phyloP scores from a whole-genome alignment of 2,329 filamentous ascomycete species.

The Xylariaceae sp. region DNA sequence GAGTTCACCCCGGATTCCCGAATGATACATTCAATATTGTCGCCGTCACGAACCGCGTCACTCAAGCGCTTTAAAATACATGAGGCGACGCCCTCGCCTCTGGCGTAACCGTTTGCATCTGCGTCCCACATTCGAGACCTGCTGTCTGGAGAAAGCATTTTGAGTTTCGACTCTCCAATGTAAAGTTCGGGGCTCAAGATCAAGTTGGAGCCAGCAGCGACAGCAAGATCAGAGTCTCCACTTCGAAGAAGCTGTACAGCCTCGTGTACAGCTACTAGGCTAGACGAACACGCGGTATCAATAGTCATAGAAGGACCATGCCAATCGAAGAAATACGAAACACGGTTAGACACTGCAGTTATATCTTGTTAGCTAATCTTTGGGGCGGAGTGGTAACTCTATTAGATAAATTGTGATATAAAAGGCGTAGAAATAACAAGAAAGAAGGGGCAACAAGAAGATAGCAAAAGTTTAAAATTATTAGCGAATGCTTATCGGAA shows the following conservation, averaged over 20 bases:
- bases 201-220: constrained; percentile 14
- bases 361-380: not conserved
- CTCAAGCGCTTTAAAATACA: constrained; percentile 44
- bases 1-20: constrained; percentile 39
- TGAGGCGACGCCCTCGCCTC: constrained; percentile 44
- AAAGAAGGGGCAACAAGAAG: no score
- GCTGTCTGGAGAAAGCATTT: constrained; percentile 40
- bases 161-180: constrained; percentile 31
- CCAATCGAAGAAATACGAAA: not conserved
- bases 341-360: not conserved
- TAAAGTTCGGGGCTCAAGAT: constrained; percentile 17
- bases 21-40: constrained; percentile 45
- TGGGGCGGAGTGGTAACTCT: no score
- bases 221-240: constrained; percentile 33
- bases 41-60: constrained; percentile 41
- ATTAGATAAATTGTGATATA: no score
- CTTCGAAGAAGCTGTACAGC: not conserved
- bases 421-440: no score
- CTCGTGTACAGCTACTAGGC: constrained; percentile 44
- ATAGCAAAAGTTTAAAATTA: no score
- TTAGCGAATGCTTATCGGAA: no score
- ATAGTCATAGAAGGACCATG: constrained; percentile 47
- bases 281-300: constrained; percentile 54
- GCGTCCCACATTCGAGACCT: constrained; percentile 45
- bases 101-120: constrained; percentile 43